These are phyloP conservation scores for Malassezia dermatis DNA, from an alignment of 1,284 basidiomycete species.

Conservation along the genomic window DNA sequence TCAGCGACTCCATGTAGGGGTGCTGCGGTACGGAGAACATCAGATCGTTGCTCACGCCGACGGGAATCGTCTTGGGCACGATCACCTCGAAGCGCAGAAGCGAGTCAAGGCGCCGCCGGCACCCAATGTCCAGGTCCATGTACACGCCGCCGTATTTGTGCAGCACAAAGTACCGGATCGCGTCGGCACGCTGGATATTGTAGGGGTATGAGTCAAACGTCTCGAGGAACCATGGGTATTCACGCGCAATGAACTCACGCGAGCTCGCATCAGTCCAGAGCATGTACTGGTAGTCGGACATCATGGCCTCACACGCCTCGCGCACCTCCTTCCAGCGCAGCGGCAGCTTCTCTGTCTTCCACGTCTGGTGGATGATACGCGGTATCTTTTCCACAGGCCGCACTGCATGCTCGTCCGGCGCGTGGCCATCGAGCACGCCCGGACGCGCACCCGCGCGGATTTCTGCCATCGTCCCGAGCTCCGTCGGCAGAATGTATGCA, in stretches of 20 bases:
- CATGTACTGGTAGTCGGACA: constrained; percentile 86
- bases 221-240: constrained; percentile 84
- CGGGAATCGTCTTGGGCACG: constrained; percentile 86
- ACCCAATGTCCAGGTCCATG: constrained; percentile 94
- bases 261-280: constrained; percentile 90
- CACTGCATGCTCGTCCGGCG: neutral
- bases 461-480: constrained; percentile 42
- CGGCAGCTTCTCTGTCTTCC: constrained; percentile 83
- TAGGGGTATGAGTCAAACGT: constrained; percentile 88
- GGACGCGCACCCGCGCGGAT: constrained; percentile 28
- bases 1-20: constrained; percentile 82
- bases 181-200: constrained; percentile 89
- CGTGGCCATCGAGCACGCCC: constrained; percentile 21
- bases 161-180: constrained; percentile 93
- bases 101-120: constrained; percentile 75
- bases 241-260: constrained; percentile 72
- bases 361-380: constrained; percentile 92
- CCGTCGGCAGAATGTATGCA: constrained; percentile 34
- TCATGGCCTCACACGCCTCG: constrained; percentile 48
- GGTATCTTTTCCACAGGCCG: constrained; percentile 55
- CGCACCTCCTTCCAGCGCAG: constrained; percentile 60
- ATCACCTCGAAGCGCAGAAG: constrained; percentile 79
- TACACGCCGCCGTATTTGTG: constrained; percentile 87
- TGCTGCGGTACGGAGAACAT: constrained; percentile 79
- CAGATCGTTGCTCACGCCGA: constrained; percentile 78